Percentiles rank a stretch among this genome's conserved stretches.
Conservation (phyloP, 768 basidiomycete genomes). For the Boletellus sp. region DNA sequence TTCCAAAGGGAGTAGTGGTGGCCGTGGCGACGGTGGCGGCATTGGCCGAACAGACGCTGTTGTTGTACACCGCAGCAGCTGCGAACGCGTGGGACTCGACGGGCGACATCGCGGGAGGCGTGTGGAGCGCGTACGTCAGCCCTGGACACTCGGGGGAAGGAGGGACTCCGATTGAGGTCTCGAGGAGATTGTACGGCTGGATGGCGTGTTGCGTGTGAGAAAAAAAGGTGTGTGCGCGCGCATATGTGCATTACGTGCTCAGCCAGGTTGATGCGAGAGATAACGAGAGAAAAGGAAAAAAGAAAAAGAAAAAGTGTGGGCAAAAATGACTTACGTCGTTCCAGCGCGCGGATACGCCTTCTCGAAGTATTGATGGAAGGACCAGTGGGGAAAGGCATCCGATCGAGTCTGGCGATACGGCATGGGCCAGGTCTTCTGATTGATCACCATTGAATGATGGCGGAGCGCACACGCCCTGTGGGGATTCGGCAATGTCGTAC, state of each 20-base stretch:
- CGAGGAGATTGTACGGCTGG: constrained; percentile 34
- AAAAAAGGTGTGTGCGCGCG: background rate
- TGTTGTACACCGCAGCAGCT: constrained; percentile 14
- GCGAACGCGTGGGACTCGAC: constrained; percentile 22
- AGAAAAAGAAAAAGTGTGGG: background rate
- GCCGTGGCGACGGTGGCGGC: too few relatives aligned
- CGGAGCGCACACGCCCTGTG: constrained; percentile 9
- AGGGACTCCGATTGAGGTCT: constrained; percentile 28
- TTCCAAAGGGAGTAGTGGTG: too few relatives aligned
- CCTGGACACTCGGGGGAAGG: constrained; percentile 21
- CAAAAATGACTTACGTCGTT: constrained; percentile 29
- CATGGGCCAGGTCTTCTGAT: constrained; percentile 19
- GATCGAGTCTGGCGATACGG: constrained; percentile 20
- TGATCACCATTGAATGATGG: constrained; percentile 15
- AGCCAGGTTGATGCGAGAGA: background rate
- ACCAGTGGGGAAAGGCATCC: constrained; percentile 30
- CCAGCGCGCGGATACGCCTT: constrained; percentile 30
- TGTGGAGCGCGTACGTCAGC: constrained; percentile 24
- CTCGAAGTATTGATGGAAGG: constrained; percentile 30
- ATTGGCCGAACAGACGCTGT: too few relatives aligned
- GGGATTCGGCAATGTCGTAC: constrained; percentile 28
- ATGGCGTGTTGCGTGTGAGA: background rate
- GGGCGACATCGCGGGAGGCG: constrained; percentile 21
- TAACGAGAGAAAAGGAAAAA: too few relatives aligned
- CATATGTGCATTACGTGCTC: constrained; percentile 18